Base-by-base conservation (phyloP, 2,329 filamentous ascomycete species). In the Nemania diffusa region DNA sequence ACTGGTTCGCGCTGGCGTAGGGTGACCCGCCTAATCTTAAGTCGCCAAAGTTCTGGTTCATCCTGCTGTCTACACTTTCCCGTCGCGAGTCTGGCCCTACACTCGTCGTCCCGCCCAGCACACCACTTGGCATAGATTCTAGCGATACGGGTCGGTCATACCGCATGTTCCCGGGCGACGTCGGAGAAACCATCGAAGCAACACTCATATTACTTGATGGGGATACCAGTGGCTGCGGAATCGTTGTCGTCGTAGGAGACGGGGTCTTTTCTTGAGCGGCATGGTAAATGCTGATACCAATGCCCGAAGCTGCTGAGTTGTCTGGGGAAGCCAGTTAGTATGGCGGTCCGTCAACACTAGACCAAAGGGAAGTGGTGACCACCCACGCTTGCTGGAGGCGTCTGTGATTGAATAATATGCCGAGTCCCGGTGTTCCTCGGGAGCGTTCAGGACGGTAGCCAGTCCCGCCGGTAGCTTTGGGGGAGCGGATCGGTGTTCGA, bases 11-110 rank as follows among this genome's bases (percentile, higher is more conserved):
- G 77, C 89, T 93, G 26, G 91, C 87, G 74, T 94, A 94, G 0
- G 91, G 91, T 6, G 90, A 92, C 52, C 85, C 86, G 58, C 88
- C 88, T 56, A 94, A 84, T 71, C 88, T 85, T 79, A 94, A 85
- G 52, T 92, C 90, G 64, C 84, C 87, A 78, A 94, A 90, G 51
- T 86, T 87, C 71, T 89, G 88, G 74, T 92, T 92, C 77, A 94
- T 90, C 69, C 91, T 87, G 78, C 91, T 93, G 78, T 94, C 92
- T 4, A 94, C 90, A 73, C 92, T 94, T 79, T 93, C 92, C 59
- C 92, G 87, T 65, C 91, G 86, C 55, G 90, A 88, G 56, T 90
- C 84, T 1, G 80, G 75, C 27, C 81, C 78, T 55, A 79, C 78
- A 32, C 79, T 79, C 22, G 73, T 70, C 48, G 74, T 72, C 75